Evolutionary conservation across 2,329 filamentous ascomycete genomes (phyloP).

Genomic region (Bipolaris sorokiniana): DNA sequence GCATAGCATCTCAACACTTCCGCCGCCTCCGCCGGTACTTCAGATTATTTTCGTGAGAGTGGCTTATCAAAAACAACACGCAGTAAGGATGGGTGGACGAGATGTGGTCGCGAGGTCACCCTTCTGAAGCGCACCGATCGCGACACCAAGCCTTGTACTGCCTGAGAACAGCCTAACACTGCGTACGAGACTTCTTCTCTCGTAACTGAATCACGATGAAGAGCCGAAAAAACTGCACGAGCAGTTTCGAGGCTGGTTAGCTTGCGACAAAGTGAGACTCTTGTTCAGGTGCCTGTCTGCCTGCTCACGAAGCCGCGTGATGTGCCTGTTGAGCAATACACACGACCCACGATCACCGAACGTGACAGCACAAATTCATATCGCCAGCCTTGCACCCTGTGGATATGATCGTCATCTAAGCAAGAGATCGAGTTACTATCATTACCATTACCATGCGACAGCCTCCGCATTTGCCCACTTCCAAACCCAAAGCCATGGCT

Average conservation of each 20-base stretch:
- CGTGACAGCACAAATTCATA: constrained; percentile 35
- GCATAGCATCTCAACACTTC: background rate
- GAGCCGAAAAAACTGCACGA: constrained; percentile 7
- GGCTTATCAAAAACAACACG: too few relatives aligned
- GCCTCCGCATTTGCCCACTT: constrained; percentile 1
- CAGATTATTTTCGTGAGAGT: too few relatives aligned
- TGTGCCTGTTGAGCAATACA: constrained; percentile 26
- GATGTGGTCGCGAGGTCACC: background rate
- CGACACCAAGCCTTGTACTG: background rate
- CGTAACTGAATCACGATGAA: background rate
- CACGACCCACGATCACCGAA: constrained; percentile 24
- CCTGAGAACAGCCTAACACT: background rate
- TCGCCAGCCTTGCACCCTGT: constrained; percentile 20
- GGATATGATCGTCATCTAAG: constrained; percentile 2
- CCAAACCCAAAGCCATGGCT: constrained; percentile 27
- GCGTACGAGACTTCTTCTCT: background rate
- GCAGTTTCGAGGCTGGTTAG: constrained; percentile 2
- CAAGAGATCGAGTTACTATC: constrained; percentile 6
- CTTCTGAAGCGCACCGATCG: background rate
- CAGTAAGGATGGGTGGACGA: background rate
- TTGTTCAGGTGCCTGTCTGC: constrained; percentile 25
- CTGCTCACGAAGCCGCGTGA: constrained; percentile 33
- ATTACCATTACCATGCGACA: background rate
- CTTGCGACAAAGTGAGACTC: constrained; percentile 28
- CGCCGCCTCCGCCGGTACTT: background rate